phyloP scores from a whole-genome alignment of 805 yeast species.

The Yarrowia divulgata region DNA sequence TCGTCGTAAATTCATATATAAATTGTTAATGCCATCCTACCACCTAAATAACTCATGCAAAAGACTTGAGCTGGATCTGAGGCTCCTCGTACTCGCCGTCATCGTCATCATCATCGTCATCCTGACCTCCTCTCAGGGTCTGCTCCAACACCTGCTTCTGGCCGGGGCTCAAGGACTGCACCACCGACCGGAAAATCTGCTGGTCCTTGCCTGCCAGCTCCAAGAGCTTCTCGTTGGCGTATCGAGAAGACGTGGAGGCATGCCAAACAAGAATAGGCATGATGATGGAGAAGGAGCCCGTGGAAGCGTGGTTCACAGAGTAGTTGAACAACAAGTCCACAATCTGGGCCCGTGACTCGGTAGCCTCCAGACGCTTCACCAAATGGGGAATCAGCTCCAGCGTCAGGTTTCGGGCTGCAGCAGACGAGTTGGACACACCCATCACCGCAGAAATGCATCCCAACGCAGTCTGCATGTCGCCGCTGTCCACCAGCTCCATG shows the following conservation, averaged over 20 bases:
- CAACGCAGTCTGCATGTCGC: conserved; percentile 23
- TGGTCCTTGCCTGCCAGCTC: conserved; percentile 48
- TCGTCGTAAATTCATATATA: not conserved
- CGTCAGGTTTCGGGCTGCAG: conserved; percentile 18
- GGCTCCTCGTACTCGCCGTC: conserved; percentile 42
- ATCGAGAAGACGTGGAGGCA: conserved; percentile 15
- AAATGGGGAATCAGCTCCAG: conserved; percentile 25
- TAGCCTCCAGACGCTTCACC: conserved; percentile 15
- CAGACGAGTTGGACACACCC: conserved; percentile 22
- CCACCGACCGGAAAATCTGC: conserved; percentile 51
- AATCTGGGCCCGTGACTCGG: conserved; percentile 15
- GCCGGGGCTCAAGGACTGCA: conserved; percentile 47
- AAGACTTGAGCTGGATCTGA: conserved; percentile 62
- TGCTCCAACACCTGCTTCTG: conserved; percentile 43
- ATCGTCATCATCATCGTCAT: conserved; percentile 40
- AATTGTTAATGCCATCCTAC: not conserved
- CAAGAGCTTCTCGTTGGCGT: conserved; percentile 44
- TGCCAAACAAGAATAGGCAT: conserved; percentile 34
- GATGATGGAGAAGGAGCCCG: conserved; percentile 13
- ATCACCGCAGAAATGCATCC: conserved; percentile 35
- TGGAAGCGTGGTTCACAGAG: conserved; percentile 8
- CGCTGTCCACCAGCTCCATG: conserved; percentile 23
- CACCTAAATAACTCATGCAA: no score
- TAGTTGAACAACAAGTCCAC: conserved; percentile 25
- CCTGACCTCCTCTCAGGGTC: conserved; percentile 41